phyloP scores from a whole-genome alignment of 2,329 filamentous ascomycete species.

The Eutypella sp. region DNA sequence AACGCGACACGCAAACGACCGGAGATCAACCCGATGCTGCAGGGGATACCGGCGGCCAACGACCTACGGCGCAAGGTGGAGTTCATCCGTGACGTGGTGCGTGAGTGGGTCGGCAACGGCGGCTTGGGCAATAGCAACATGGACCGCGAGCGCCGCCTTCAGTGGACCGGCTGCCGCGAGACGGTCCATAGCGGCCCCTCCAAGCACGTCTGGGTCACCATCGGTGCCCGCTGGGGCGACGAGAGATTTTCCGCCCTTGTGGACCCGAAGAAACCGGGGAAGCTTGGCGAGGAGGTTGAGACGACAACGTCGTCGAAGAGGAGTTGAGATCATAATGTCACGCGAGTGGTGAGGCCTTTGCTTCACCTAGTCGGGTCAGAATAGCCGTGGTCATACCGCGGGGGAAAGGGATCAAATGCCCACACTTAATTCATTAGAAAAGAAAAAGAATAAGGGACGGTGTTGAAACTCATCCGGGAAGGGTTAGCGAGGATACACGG shows the following conservation, averaged over 20 bases:
- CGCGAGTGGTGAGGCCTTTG: too few species aligned
- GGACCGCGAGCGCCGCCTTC: conserved; percentile 46
- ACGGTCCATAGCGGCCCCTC: conserved; percentile 46
- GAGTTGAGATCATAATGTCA: too few species aligned
- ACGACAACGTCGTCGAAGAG: too few species aligned
- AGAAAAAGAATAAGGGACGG: too few species aligned
- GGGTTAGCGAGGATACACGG: too few species aligned
- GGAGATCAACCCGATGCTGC: conserved; percentile 55
- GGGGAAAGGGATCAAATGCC: too few species aligned
- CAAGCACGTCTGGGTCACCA: conserved; percentile 65
- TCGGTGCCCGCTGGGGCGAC: conserved; percentile 59
- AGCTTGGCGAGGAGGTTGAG: conserved; percentile 51
- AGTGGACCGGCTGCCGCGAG: conserved; percentile 57
- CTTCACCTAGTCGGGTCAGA: too few species aligned
- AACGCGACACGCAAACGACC: conserved; percentile 47
- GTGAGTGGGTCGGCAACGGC: conserved; percentile 65
- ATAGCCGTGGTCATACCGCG: too few species aligned
- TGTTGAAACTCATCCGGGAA: neutral
- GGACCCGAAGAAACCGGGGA: conserved; percentile 48
- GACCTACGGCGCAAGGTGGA: conserved; percentile 68
- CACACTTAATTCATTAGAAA: too few species aligned
- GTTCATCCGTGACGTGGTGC: conserved; percentile 64
- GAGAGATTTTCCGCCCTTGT: conserved; percentile 49
- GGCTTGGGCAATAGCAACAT: conserved; percentile 65
- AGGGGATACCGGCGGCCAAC: conserved; percentile 65